Evolutionary conservation across 2,329 filamentous ascomycete genomes (phyloP).

Genomic region (Fonsecaea pedrosoi): DNA sequence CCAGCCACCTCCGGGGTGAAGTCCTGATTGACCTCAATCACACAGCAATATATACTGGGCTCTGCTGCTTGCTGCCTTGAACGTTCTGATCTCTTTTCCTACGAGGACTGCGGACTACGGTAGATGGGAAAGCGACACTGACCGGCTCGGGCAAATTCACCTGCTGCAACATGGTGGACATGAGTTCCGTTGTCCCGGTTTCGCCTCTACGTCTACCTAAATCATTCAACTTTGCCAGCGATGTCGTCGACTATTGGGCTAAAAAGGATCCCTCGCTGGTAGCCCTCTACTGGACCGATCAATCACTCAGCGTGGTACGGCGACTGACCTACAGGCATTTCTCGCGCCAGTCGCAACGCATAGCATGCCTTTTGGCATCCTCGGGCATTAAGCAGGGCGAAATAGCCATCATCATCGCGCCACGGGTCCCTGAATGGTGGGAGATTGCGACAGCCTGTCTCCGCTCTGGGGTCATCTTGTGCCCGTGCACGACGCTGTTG

Average conservation of each 20-base stretch:
- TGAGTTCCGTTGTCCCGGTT: conserved; percentile 24
- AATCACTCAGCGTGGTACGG: conserved; percentile 42
- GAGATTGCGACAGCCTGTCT: conserved; percentile 49
- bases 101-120: not conserved
- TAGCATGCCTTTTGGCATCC: conserved; percentile 45
- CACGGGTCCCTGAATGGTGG: conserved; percentile 50
- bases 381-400: conserved; percentile 46
- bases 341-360: conserved; percentile 46
- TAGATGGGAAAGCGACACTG: not conserved
- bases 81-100: not conserved
- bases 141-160: not conserved
- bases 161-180: conserved; percentile 8
- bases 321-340: conserved; percentile 48
- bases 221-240: conserved; percentile 50
- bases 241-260: conserved; percentile 53
- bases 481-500: conserved; percentile 49
- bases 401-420: conserved; percentile 47
- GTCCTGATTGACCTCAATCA: not conserved
- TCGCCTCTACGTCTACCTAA: conserved; percentile 29
- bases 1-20: not conserved
- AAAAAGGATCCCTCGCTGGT: conserved; percentile 38
- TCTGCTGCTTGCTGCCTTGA: not conserved
- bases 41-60: not conserved
- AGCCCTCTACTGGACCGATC: conserved; percentile 51
- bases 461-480: conserved; percentile 47